These are phyloP conservation scores for Coemansia nantahalensis DNA, from an alignment of 192 early-diverging fungal genomes.

Conservation along the genomic window DNA sequence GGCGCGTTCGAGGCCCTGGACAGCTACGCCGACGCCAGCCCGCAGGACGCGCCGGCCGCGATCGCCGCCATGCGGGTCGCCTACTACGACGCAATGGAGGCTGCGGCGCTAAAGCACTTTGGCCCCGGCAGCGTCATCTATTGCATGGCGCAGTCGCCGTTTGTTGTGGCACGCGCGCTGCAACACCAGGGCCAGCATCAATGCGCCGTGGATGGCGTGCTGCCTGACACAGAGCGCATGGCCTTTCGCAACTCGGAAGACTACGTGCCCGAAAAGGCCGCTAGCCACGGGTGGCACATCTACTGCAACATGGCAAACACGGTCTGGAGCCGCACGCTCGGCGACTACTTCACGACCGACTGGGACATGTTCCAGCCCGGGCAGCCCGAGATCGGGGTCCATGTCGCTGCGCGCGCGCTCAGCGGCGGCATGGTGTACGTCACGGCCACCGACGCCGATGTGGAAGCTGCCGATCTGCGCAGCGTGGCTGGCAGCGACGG, in stretches of 20 bases:
- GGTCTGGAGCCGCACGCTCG: constrained; percentile 44
- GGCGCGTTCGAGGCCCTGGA: constrained; percentile 49
- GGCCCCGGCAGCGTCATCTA: constrained; percentile 43
- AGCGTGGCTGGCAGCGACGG: constrained; percentile 1
- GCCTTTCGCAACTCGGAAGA: constrained; percentile 57
- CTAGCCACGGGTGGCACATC: constrained; percentile 58
- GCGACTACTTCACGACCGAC: constrained; percentile 25
- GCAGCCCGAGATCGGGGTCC: constrained; percentile 42
- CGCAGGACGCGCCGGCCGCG: background rate
- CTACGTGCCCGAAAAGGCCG: constrained; percentile 50
- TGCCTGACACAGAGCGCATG: background rate
- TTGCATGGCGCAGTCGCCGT: constrained; percentile 57
- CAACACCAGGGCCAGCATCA: constrained; percentile 4
- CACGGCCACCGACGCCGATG: constrained; percentile 36
- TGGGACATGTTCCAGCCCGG: constrained; percentile 65
- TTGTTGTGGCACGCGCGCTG: constrained; percentile 36
- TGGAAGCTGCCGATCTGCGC: background rate
- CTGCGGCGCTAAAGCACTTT: constrained; percentile 36
- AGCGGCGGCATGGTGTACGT: constrained; percentile 60
- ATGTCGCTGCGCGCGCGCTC: constrained; percentile 52
- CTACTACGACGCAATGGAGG: constrained; percentile 50
- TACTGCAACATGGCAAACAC: constrained; percentile 56
- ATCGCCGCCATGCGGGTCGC: constrained; percentile 25
- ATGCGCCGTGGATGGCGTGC: background rate
- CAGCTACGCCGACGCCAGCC: constrained; percentile 1